Conservation (phyloP, 2,329 filamentous ascomycete species). For the Beauveria pseudobassiana region DNA sequence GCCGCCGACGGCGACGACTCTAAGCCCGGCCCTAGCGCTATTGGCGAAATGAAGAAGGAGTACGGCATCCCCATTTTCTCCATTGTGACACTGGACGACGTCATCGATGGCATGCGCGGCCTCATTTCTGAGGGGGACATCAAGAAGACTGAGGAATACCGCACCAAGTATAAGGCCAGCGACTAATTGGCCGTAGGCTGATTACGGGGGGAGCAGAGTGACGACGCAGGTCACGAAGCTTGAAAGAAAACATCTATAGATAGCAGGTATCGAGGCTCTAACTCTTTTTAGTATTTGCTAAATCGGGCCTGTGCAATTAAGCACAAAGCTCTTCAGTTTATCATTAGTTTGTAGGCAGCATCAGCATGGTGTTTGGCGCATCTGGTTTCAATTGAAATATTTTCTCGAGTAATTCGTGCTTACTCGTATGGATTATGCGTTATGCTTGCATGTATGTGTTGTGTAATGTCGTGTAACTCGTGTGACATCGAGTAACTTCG, state of each 20-base stretch:
- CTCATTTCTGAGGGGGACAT: conserved; percentile 56
- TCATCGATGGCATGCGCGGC: conserved; percentile 61
- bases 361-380: conserved; percentile 11
- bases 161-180: conserved; percentile 54
- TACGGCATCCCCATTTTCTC: conserved; percentile 76
- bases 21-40: conserved; percentile 66
- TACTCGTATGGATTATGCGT: not conserved
- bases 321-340: not conserved
- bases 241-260: not conserved
- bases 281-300: not conserved
- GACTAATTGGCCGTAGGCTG: conserved; percentile 32
- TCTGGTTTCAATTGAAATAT: not conserved
- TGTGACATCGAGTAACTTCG: no score
- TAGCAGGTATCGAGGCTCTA: conserved; percentile 4
- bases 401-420: not conserved
- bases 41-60: conserved; percentile 78
- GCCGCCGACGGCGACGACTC: conserved; percentile 57
- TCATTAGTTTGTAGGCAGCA: conserved; percentile 8
- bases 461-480: not conserved
- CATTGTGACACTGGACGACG: conserved; percentile 78
- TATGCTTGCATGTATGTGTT: not conserved
- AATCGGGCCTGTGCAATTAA: not conserved
- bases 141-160: conserved; percentile 65
- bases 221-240: not conserved
- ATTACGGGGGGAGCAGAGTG: not conserved